Base-by-base conservation (phyloP, 352 stramenopile genomes). In the Phytophthora hibernalis region DNA sequence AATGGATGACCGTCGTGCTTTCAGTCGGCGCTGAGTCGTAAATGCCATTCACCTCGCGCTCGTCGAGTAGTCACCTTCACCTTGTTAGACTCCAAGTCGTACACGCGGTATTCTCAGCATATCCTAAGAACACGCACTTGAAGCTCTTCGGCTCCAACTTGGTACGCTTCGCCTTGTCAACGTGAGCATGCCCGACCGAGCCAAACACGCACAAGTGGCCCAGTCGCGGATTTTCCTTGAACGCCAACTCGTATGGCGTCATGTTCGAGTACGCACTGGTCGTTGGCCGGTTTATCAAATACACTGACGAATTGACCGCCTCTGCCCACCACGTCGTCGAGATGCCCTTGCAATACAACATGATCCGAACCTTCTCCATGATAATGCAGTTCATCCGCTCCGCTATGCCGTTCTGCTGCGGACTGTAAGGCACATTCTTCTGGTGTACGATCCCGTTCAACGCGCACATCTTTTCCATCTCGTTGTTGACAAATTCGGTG, bases 261-360 rank as follows among this genome's bases (percentile, higher is more conserved):
- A 10, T 43, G 7, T 22, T 30, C 24, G 43, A 35, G 2, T 40
- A 5, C 20, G 3, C 1, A 1, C 12, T 56, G 51, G 53, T 71
- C 0, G 51, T 45, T 5, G 66, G 48, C 7, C 59, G 40, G 49
- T 77, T 79, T 15, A 76, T 48, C 2, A 79, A 15, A 26, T 78
- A 77, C 3, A 76, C 50, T 0, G 65, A 60, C 4, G 61, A 79
- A 47, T 60, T 72, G 0, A 77, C 47, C 2, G 72, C 75, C 53
- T 80, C 63, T 0, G 52, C 68, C 75, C 68, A 79, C 68, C 72
- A 80, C 0, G 49, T 9, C 2, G n/a, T 68, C 9, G 58, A 33
- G 0, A 83, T 30, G 0, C 38, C 40, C 28, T 76, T 73, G 54
- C 74, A 72, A 30, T 70, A 22, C 10, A 80, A 2, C 42, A 83